Percentiles rank a stretch among this genome's conserved stretches.
Evolutionary conservation across 2,329 filamentous ascomycete genomes (phyloP).

Genomic region (Pestalotiopsis sp.): DNA sequence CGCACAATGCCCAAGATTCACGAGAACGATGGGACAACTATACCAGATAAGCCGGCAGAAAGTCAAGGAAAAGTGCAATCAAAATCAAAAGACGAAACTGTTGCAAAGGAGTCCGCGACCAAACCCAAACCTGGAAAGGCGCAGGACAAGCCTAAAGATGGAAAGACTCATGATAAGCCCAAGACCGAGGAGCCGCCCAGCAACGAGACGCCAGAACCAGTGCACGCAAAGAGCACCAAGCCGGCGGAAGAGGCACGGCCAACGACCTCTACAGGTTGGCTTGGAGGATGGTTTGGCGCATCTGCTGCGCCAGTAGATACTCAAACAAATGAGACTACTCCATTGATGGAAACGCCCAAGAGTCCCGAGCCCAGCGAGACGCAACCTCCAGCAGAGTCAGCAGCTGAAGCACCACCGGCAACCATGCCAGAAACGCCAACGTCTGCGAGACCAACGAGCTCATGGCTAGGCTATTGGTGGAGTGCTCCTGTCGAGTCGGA

Average conservation of each 20-base stretch:
- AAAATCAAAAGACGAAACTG: not conserved
- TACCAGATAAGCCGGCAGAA: constrained; percentile 32
- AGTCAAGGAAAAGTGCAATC: not conserved
- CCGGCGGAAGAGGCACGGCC: constrained; percentile 19
- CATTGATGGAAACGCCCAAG: constrained; percentile 20
- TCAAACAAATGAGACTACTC: constrained; percentile 15
- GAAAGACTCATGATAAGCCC: not conserved
- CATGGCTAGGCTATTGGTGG: constrained; percentile 40
- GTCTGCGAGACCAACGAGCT: constrained; percentile 26
- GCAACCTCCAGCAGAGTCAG: constrained; percentile 7
- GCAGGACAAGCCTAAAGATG: too few species aligned
- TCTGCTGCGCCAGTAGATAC: constrained; percentile 24
- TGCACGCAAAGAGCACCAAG: constrained; percentile 13
- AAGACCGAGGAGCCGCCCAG: not conserved
- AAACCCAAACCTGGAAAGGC: too few species aligned
- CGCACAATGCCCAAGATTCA: constrained; percentile 32
- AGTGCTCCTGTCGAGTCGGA: constrained; percentile 19
- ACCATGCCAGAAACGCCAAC: constrained; percentile 15
- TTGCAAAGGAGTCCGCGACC: not conserved
- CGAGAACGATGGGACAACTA: constrained; percentile 25
- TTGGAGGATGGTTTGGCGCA: constrained; percentile 51
- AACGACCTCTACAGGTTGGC: constrained; percentile 51
- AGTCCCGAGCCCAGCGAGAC: constrained; percentile 21
- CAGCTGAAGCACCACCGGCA: constrained; percentile 1
- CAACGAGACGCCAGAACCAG: not conserved